Evolutionary conservation across 2,329 filamentous ascomycete genomes (phyloP).

Genomic region (Aspergillus pseudoglaucus): DNA sequence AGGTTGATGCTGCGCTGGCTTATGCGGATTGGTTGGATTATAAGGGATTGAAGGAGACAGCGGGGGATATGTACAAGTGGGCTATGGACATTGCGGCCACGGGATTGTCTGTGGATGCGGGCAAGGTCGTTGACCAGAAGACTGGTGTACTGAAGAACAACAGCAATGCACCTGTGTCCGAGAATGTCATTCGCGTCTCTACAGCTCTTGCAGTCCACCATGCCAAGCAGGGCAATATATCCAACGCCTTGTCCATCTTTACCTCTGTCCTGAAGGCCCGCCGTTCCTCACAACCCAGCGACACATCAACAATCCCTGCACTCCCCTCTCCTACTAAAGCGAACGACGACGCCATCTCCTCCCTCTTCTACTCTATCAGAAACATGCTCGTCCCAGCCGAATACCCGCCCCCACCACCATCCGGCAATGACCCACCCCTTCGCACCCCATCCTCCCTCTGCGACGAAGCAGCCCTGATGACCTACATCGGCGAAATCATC

Average conservation of each 20-base stretch:
- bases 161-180: constrained; percentile 51
- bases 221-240: constrained; percentile 61
- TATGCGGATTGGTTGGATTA: constrained; percentile 82
- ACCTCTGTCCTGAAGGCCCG: constrained; percentile 77
- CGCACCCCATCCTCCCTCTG: constrained; percentile 63
- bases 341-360: constrained; percentile 23
- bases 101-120: constrained; percentile 41
- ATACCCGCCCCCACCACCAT: constrained; percentile 65
- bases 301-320: constrained; percentile 15
- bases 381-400: constrained; percentile 47
- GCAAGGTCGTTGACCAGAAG: constrained; percentile 52
- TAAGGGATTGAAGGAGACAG: constrained; percentile 59
- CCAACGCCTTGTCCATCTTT: constrained; percentile 72
- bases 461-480: constrained; percentile 77
- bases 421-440: constrained; percentile 61
- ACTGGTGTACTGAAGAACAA: constrained; percentile 60
- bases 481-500: constrained; percentile 91
- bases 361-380: constrained; percentile 34
- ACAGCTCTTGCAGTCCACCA: constrained; percentile 74
- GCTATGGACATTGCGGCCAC: constrained; percentile 67
- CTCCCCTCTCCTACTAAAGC: constrained; percentile 16
- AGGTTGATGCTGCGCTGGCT: constrained; percentile 70
- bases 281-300: constrained; percentile 47
- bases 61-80: constrained; percentile 67
- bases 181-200: constrained; percentile 67